Conservation (phyloP, 768 basidiomycete genomes). For the Psilocybe cubensis region DNA sequence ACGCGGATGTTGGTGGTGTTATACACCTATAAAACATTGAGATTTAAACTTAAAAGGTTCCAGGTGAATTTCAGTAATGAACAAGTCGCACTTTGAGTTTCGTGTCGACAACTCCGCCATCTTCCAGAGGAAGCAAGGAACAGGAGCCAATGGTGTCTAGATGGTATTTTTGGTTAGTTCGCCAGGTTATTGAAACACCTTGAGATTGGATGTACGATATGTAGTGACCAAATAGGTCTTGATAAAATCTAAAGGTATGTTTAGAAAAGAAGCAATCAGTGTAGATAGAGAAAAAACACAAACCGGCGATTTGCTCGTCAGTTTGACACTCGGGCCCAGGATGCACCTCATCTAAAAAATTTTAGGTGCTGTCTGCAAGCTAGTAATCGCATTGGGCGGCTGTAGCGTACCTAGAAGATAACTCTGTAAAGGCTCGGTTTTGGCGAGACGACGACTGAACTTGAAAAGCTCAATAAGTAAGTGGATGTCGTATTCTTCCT, state of each 20-base stretch:
- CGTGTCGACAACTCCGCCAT: constrained; percentile 9
- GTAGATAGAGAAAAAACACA: background rate
- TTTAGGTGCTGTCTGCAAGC: too few relatives aligned
- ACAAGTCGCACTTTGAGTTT: constrained; percentile 5
- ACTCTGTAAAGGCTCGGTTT: constrained; percentile 2
- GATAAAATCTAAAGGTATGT: background rate
- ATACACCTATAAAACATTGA: background rate
- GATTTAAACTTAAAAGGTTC: background rate
- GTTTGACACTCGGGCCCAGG: constrained; percentile 4
- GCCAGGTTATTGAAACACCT: background rate
- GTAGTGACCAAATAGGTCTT: constrained; percentile 1
- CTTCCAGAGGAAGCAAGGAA: constrained; percentile 7
- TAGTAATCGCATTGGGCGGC: background rate
- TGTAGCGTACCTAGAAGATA: background rate
- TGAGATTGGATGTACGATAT: constrained; percentile 2
- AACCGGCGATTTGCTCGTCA: constrained; percentile 7
- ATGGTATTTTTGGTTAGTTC: background rate
- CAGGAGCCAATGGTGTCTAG: constrained; percentile 14
- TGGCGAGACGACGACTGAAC: constrained; percentile 1
- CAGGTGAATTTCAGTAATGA: too few relatives aligned
- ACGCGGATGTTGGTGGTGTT: constrained; percentile 5
- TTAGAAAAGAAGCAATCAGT: background rate
- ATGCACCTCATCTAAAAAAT: background rate
- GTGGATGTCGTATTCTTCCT: constrained; percentile 4
- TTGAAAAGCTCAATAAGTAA: constrained; percentile 5